These are phyloP conservation scores for Gossypium lobatum DNA, from an alignment of 441 rosid species.

Conservation along the genomic window DNA sequence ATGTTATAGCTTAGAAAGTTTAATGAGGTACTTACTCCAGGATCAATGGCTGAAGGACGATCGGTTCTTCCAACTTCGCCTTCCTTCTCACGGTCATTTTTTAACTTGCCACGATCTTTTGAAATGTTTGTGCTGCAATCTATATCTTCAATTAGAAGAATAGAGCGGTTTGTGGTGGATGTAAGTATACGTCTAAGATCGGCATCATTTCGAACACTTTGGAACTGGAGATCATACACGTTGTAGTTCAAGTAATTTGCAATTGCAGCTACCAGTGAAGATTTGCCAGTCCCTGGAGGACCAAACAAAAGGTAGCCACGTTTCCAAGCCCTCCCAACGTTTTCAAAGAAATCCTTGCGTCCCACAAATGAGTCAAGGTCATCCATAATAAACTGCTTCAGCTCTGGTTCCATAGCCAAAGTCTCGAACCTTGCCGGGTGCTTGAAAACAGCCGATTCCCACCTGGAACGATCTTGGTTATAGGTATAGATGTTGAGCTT, in stretches of 20 bases:
- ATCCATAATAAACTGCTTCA: slow-evolving; percentile 17
- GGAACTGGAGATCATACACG: slow-evolving; percentile 38
- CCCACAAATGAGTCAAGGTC: slow-evolving; percentile 30
- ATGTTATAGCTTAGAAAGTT: not conserved
- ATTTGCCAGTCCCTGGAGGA: slow-evolving; percentile 42
- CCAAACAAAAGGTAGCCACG: slow-evolving; percentile 41
- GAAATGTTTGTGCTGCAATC: slow-evolving; percentile 24
- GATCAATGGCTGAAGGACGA: not conserved
- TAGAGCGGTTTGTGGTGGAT: slow-evolving; percentile 30
- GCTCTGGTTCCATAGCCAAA: slow-evolving; percentile 28
- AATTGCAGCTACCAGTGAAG: slow-evolving; percentile 36
- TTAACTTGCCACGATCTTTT: not conserved
- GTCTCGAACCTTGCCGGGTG: slow-evolving; percentile 35
- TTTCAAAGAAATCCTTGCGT: slow-evolving; percentile 26
- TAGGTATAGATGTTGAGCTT: slow-evolving; percentile 29
- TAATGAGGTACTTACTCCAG: not conserved
- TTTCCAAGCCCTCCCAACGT: slow-evolving; percentile 40
- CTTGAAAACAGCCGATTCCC: slow-evolving; percentile 27
- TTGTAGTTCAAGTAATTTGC: slow-evolving; percentile 32
- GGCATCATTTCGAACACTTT: slow-evolving; percentile 25
- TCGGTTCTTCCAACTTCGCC: not conserved
- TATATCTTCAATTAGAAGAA: slow-evolving; percentile 36
- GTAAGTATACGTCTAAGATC: slow-evolving; percentile 30
- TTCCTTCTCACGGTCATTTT: not conserved
- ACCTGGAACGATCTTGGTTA: slow-evolving; percentile 10